Evolutionary conservation across 1,284 basidiomycete genomes (phyloP), one percentile per base, ranked within the genome.

Genomic region (Irpex rosettiformis): DNA sequence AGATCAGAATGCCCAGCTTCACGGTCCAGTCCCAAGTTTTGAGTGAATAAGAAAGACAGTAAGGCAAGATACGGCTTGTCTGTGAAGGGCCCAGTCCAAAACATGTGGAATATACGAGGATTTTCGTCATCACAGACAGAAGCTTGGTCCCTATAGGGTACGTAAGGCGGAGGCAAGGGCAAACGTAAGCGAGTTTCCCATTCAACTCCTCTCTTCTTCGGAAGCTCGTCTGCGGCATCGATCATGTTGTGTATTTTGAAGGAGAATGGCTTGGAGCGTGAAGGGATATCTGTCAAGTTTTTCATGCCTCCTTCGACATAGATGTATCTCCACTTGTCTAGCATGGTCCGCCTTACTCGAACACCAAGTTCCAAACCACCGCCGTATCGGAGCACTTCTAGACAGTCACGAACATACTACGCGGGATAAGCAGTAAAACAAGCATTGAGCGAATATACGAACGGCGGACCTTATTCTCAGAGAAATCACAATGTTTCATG

Each of bases 401-500:
- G 76, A 65, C 89, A 91, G 67, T 91, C 89, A 53, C 89, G 82
- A 13, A 91, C 88, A 69, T 89, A 90, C 82, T 89, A 67, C 27
- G 21, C 45, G 29, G n/a, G 27, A 8, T 3, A n/a, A 18, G 43
- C 22, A 60, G 56, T 61, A 61, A 45, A 33, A 2, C 21, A 33
- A 28, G 6, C 13, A 16, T 8, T 21, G 28, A 4, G 7, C n/a
- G n/a, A n/a, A 21, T 4, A 11, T n/a, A 54, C 21, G 21, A 54
- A 54, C 33, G 11, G 62, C 78, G 62, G 65, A 92, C 93, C 80
- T 94, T 92, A 68, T 85, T 81, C 57, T 83, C 79, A 16, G 84
- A 83, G 69, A 94, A 95, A 73, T 96, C 92, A 70, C 95, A 98
- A 64, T 94, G 83, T 40, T 94, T 87, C 85, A 94, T 87, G 1